These are phyloP conservation scores for Tuctoria greenei DNA, from an alignment of 176 grass and related monocot species.

Conservation along the genomic window DNA sequence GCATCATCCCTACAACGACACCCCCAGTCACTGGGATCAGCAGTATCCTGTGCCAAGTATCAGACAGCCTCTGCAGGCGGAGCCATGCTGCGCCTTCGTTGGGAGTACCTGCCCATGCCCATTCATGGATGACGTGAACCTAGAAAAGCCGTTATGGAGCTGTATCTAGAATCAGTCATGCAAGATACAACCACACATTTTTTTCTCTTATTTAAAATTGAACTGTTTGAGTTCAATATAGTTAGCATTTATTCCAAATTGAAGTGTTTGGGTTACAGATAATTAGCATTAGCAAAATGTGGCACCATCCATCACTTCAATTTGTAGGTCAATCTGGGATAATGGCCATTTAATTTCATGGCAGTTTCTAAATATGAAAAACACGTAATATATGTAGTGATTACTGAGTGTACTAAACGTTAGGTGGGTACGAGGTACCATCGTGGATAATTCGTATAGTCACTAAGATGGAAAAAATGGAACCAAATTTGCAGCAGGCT, in stretches of 20 bases:
- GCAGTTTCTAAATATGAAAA: background rate
- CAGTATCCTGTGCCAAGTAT: slow-evolving; percentile 96
- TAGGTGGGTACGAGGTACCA: background rate
- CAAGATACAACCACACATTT: slow-evolving; percentile 24
- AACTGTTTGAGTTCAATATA: background rate
- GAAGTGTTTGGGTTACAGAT: background rate
- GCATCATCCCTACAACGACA: slow-evolving; percentile 96
- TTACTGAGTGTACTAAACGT: background rate
- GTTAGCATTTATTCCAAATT: slow-evolving; percentile 14
- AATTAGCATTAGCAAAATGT: background rate
- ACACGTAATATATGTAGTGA: background rate
- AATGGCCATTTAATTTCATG: background rate
- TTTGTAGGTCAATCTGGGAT: background rate
- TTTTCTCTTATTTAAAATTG: background rate
- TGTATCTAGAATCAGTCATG: slow-evolving; percentile 46
- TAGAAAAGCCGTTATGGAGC: slow-evolving; percentile 43
- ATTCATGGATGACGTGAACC: slow-evolving; percentile 97
- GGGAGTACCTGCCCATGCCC: slow-evolving; percentile 97
- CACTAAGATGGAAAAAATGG: background rate
- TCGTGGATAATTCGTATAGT: background rate
- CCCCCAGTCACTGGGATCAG: slow-evolving; percentile 91
- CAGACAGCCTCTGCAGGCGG: slow-evolving; percentile 73
- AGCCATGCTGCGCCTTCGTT: slow-evolving; percentile 98
- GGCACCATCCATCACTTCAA: background rate
- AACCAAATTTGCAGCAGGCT: background rate